phyloP scores from a whole-genome alignment of 2,329 filamentous ascomycete species.

The Epichloe sylvatica region DNA sequence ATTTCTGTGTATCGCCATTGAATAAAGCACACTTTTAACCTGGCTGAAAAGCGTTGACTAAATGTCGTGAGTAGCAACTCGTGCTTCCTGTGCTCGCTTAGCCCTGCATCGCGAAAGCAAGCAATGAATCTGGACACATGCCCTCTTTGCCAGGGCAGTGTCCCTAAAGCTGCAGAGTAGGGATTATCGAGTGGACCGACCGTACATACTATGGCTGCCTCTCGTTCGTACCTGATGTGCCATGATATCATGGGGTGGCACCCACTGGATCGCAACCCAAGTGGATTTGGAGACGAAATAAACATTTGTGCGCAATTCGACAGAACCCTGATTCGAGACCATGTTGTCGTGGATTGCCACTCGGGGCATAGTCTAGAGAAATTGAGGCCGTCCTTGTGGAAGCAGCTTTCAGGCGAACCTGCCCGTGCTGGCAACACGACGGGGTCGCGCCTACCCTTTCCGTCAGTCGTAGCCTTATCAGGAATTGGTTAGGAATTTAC shows the following conservation, averaged over 20 bases:
- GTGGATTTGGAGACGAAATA: background rate
- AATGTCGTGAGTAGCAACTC: background rate
- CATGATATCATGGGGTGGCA: slow-evolving; percentile 23
- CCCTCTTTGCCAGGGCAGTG: background rate
- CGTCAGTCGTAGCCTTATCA: background rate
- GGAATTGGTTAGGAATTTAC: too few species aligned
- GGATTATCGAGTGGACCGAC: background rate
- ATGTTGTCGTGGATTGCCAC: too few species aligned
- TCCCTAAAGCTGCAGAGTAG: background rate
- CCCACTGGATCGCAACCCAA: background rate
- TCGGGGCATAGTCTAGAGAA: too few species aligned
- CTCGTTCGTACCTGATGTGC: background rate
- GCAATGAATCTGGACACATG: background rate
- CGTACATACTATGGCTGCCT: background rate
- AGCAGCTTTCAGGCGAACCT: background rate
- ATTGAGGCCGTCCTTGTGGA: too few species aligned
- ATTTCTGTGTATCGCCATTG: background rate
- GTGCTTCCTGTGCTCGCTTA: background rate
- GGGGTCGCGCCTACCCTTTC: background rate
- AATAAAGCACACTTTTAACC: background rate
- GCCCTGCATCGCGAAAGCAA: background rate
- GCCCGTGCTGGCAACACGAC: too few species aligned
- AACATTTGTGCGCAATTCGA: background rate
- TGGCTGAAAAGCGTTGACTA: background rate
- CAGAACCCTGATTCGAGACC: background rate